Evolutionary conservation across 257 asterid species (phyloP).

Genomic region (Ballota nigra): DNA sequence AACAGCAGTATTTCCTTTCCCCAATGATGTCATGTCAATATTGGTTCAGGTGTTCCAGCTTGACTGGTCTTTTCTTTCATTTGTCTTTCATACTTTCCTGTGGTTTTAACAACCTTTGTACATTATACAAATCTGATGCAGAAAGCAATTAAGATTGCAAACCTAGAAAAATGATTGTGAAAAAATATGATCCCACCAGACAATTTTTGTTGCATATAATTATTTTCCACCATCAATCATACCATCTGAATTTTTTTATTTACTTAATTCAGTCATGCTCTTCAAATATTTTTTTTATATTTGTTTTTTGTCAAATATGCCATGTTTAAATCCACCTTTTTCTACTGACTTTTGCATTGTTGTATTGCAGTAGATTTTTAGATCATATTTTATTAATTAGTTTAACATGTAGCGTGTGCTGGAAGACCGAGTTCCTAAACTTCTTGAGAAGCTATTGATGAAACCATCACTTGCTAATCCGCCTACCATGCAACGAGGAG

Average conservation of each 20-base stretch:
- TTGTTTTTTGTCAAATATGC: slow-evolving; percentile 3
- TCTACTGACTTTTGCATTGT: neutral
- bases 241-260: neutral
- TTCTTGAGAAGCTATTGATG: slow-evolving; percentile 79
- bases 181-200: neutral
- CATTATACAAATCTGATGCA: neutral
- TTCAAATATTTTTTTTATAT: neutral
- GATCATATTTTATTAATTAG: slow-evolving; percentile 2
- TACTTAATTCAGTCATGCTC: neutral
- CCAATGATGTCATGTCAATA: slow-evolving; percentile 64
- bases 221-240: neutral
- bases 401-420: slow-evolving; percentile 60
- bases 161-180: neutral
- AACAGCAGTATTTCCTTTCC: slow-evolving; percentile 87
- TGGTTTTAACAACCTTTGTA: neutral
- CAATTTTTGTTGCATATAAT: neutral
- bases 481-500: slow-evolving; percentile 88
- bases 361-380: neutral
- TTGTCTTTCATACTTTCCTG: neutral
- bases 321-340: neutral
- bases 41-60: slow-evolving; percentile 62
- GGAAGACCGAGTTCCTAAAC: slow-evolving; percentile 86
- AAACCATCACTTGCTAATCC: slow-evolving; percentile 77
- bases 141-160: slow-evolving; percentile 7
- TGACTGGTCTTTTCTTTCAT: slow-evolving; percentile 19